These are phyloP conservation scores for Rhododendron griersonianum DNA, from an alignment of 148 eudicot species.

Conservation along the genomic window DNA sequence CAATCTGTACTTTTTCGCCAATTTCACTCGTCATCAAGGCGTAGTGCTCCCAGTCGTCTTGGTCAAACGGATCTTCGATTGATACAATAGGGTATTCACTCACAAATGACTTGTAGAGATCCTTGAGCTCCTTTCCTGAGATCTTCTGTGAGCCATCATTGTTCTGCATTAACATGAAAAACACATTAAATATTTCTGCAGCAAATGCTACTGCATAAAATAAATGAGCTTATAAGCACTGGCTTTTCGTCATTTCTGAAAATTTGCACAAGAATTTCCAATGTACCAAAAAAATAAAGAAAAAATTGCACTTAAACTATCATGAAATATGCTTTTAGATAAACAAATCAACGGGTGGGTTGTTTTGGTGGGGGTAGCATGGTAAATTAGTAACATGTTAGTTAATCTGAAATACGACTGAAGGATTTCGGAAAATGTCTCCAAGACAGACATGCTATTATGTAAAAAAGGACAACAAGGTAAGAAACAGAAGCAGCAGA, in stretches of 20 bases:
- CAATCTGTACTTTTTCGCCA: slow-evolving; percentile 82
- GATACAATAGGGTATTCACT: slow-evolving; percentile 87
- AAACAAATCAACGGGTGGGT: not conserved
- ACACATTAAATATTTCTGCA: not conserved
- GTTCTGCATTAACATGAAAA: slow-evolving; percentile 41
- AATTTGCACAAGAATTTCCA: not conserved
- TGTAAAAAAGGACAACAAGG: not conserved
- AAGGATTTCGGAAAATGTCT: not conserved
- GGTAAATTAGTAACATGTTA: not conserved
- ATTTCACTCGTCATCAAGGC: slow-evolving; percentile 66
- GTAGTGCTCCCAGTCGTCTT: slow-evolving; percentile 97
- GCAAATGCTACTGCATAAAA: not conserved
- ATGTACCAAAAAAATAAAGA: too few relatives aligned
- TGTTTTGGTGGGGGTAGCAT: not conserved
- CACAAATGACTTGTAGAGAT: slow-evolving; percentile 87
- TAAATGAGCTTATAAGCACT: not conserved
- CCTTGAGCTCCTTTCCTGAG: slow-evolving; percentile 82
- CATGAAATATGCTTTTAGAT: not conserved
- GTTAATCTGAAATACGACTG: not conserved
- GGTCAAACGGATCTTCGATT: slow-evolving; percentile 96
- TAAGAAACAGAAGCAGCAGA: not conserved
- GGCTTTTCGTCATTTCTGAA: not conserved
- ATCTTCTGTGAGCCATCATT: slow-evolving; percentile 82
- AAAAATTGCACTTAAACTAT: not conserved
- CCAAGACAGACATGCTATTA: not conserved